These are phyloP conservation scores for Actinidia chinensis DNA, from an alignment of 179 eudicot genomes.

Conservation along the genomic window DNA sequence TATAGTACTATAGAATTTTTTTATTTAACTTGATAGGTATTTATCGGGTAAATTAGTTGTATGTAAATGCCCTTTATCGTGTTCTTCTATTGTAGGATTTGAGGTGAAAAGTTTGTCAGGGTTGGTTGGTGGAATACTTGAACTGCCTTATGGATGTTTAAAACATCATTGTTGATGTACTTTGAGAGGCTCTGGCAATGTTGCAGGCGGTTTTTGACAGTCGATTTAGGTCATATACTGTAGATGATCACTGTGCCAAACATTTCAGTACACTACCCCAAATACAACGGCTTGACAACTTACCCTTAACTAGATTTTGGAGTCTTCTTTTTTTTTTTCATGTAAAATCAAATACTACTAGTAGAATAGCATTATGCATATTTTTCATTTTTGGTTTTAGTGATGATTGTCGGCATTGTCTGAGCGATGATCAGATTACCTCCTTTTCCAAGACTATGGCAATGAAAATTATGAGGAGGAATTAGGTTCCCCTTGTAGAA, in stretches of 20 bases:
- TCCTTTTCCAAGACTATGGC: conserved; percentile 80
- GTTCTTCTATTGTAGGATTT: not conserved
- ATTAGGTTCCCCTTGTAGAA: conserved; percentile 62
- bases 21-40: not conserved
- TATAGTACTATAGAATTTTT: not conserved
- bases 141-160: not conserved
- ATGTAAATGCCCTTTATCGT: not conserved
- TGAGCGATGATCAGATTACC: conserved; percentile 92
- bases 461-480: conserved; percentile 91
- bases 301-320: not conserved
- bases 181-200: not conserved
- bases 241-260: not conserved
- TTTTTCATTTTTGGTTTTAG: conserved; percentile 25
- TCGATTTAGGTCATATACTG: not conserved
- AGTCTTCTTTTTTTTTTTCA: not conserved
- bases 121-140: not conserved
- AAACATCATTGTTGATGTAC: not conserved
- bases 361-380: conserved; percentile 1
- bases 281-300: not conserved
- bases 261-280: not conserved
- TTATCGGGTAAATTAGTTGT: not conserved
- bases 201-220: not conserved
- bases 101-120: not conserved
- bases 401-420: conserved; percentile 75
- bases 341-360: not conserved